Evolutionary conservation across 2,329 filamentous ascomycete genomes (phyloP), one percentile per base, ranked within the genome.

Genomic region (Sclerotinia subarctica): DNA sequence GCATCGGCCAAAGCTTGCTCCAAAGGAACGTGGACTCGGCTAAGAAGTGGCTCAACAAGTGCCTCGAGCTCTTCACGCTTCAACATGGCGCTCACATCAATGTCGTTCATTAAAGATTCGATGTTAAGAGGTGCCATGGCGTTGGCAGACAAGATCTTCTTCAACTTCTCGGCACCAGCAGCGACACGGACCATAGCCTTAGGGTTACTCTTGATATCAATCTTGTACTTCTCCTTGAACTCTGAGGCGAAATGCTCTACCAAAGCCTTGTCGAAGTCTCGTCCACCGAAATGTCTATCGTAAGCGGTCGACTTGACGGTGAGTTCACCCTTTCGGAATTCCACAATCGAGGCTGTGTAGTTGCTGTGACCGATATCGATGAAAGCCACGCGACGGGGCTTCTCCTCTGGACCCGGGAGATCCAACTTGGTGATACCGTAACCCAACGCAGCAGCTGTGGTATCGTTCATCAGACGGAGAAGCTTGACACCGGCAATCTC

Each of bases 351-450:
- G 81, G 86, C 90, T 69, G 94, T 96, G 85, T 96, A 98, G 85
- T 95, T 95, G 84, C 90, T 94, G 87, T 98, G 91, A 73, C 95
- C 95, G 74, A 99, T 91, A 80, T 99, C 95, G 81, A 99, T 82
- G 77, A 99, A 97, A 74, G 87, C 89, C 67, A 98, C 93, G 68
- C 94, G 88, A 77, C 91, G 89, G 70, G 95, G 94, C 84, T 93
- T 93, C 88, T 98, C 94, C 76, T 98, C 95, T 53, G 90, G 85
- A 38, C 84, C 83, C 68, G 94, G 95, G 46, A 99, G 88, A 80
- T 99, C 95, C 70, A 94, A 86, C 86, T 99, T 98, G 76, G 95
- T 97, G 83, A 99, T 98, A 79, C 95, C 95, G 80, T 93, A 99
- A 73, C 95, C 95, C 57, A 99, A 89, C 71, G 95, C 95, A 72